Base-by-base conservation (phyloP, 176 grass and related monocot species). In the Rhynchospora pubera region DNA sequence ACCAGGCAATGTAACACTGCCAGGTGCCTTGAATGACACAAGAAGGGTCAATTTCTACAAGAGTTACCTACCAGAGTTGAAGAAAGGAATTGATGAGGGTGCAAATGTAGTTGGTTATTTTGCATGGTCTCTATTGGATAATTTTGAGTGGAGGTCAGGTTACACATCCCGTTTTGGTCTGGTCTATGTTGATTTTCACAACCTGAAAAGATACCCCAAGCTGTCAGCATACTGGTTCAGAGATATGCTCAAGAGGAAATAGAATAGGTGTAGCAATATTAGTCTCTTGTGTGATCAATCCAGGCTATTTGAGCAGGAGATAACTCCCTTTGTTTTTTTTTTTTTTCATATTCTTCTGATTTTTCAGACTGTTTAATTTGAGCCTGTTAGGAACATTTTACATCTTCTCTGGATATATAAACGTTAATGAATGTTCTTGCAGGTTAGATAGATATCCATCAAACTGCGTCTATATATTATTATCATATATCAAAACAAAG, bases 41-140 rank as follows among this genome's bases (percentile, higher is more conserved):
- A 63, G 12, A 51, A 64, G 83, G 68, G 72, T 85, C 6, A 46
- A 85, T 60, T 85, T 62, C 55, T 85, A 85, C 34, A 85, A 65
- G 52, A 85, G 60, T 62, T 85, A 85, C 21, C 62, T 85, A 26
- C 50, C 69, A 58, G 68, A 85, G 56, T 15, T 85, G 53, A 76
- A 78, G 55, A 77, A 30, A 64, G 83, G 56, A 77, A 77, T 85
- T 47, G 83, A 85, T 51, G 83, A 85, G 68, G 83, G 83, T 51
- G 70, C 71, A 10, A 64, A 64, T 77, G 83, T 85, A 21, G 55
- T 85, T 62, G 83, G 83, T 24, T 85, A 78, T 64, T 85, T 85
- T 65, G 83, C 83, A 5, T 85, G 83, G 83, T 85, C 83, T 21
- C 57, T 85, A 39, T 65, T 78, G 68, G 83, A 85, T 78, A 85